Evolutionary conservation across 345 rosid species (phyloP), one percentile per base, ranked within the genome.

Genomic region (Ceriops decandra): DNA sequence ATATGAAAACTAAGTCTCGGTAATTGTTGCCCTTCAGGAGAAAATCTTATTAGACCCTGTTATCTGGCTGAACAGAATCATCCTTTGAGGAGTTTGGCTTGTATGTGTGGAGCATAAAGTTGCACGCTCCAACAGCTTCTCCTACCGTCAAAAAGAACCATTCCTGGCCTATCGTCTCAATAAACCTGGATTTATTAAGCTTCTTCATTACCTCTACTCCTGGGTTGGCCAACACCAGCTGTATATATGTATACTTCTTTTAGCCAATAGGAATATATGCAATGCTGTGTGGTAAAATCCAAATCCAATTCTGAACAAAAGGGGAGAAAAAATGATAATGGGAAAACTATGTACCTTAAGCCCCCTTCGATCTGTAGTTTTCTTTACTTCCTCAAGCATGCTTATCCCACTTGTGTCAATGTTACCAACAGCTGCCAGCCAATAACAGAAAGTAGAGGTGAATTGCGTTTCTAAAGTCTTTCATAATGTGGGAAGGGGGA

Each of bases 371-470:
- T 82, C 90, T 0, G 73, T 21, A 38, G 64, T 60, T 72, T 87
- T 90, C 80, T 82, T 84, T 27, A 81, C 68, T 76, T 90, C 98
- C 64, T 90, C 96, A 19, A 93, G 81, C 98, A 89, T 93, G 86
- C 97, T 82, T 68, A 93, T 74, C n/a, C 98, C 98, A 70, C 98
- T 93, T 24, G 98, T 88, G 79, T 93, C 98, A 31, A 90, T 93
- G 81, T 87, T 90, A 33, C 97, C 96, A 68, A 93, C 93, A 70
- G 86, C 96, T 92, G 83, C 70, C 21, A 66, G 42, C 54, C 61
- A 76, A 4, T 9, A 22, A 60, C 24, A 38, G 30, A 28, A 17
- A 35, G 17, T 21, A 5, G 6, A 5, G 30, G n/a, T 52, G 31
- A 28, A 31, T 33, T 35, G 32, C 21, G 21, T 9, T 38, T 22